phyloP scores from a whole-genome alignment of 352 stramenopile genomes.

The Phytophthora brassicae region DNA sequence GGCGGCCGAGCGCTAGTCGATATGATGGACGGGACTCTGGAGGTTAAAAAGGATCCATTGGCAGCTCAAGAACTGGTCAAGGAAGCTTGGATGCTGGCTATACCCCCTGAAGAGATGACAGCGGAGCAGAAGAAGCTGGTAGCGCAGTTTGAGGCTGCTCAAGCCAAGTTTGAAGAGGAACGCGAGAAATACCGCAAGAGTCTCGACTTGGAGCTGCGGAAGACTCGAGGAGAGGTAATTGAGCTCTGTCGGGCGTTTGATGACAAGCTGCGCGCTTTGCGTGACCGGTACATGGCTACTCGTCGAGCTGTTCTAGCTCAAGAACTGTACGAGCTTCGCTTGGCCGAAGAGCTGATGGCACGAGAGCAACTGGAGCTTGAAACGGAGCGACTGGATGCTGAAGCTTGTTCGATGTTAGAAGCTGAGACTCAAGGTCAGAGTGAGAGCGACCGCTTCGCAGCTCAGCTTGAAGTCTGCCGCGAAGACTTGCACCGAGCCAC shows the following conservation, averaged over 20 bases:
- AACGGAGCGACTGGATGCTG: constrained; percentile 24
- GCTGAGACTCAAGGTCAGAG: constrained; percentile 30
- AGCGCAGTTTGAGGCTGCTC: constrained; percentile 59
- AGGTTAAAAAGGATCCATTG: constrained; percentile 84
- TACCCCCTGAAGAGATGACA: constrained; percentile 73
- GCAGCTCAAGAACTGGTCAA: constrained; percentile 68
- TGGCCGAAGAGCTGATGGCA: constrained; percentile 53
- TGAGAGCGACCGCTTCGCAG: constrained; percentile 53
- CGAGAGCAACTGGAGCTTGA: constrained; percentile 52
- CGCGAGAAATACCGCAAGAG: constrained; percentile 91
- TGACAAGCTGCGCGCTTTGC: constrained; percentile 71
- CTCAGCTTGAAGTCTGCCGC: constrained; percentile 50
- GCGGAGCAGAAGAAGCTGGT: constrained; percentile 78
- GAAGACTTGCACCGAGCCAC: constrained; percentile 67
- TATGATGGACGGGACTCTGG: constrained; percentile 95
- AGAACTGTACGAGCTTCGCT: constrained; percentile 70
- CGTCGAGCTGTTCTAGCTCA: constrained; percentile 55
- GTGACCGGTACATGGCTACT: constrained; percentile 59
- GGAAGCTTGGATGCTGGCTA: constrained; percentile 89
- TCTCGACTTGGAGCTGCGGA: constrained; percentile 89
- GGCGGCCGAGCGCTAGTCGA: constrained; percentile 77
- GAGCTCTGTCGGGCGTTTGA: constrained; percentile 87
- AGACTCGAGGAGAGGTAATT: constrained; percentile 74
- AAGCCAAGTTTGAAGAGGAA: constrained; percentile 81
- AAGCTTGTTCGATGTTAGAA: constrained; percentile 23